These are phyloP conservation scores for Solanum gracilifrons DNA, from an alignment of 257 asterid genomes.

Conservation along the genomic window DNA sequence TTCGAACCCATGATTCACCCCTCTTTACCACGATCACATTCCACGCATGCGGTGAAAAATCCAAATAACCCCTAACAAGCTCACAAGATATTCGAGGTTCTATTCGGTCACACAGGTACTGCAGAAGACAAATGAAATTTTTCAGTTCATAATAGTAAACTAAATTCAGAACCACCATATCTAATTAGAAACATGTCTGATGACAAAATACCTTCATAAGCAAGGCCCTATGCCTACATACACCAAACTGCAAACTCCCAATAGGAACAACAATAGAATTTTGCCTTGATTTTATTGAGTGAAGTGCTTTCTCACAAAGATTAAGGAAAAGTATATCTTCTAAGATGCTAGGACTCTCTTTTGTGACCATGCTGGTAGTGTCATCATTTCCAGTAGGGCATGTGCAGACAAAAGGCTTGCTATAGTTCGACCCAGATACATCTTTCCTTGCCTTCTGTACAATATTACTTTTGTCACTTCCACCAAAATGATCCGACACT, in stretches of 20 bases:
- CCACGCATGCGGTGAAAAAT: slow-evolving; percentile 95
- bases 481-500: slow-evolving; percentile 95
- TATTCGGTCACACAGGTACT: slow-evolving; percentile 88
- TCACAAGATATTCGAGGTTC: slow-evolving; percentile 89
- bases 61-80: slow-evolving; percentile 94
- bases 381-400: slow-evolving; percentile 51
- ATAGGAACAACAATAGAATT: slow-evolving; percentile 73
- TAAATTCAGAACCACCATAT: background rate
- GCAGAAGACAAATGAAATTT: slow-evolving; percentile 9
- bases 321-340: slow-evolving; percentile 50
- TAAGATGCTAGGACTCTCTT: slow-evolving; percentile 21
- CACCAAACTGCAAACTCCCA: slow-evolving; percentile 84
- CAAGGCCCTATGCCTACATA: slow-evolving; percentile 93
- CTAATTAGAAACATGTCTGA: background rate
- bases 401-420: slow-evolving; percentile 83
- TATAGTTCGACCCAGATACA: slow-evolving; percentile 58
- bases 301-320: slow-evolving; percentile 65
- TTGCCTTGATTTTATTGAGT: slow-evolving; percentile 43
- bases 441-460: slow-evolving; percentile 63
- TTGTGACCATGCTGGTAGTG: slow-evolving; percentile 10
- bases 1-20: slow-evolving; percentile 53
- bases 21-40: slow-evolving; percentile 63
- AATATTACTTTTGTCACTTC: slow-evolving; percentile 65
- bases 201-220: slow-evolving; percentile 66
- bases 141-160: slow-evolving; percentile 9